Evolutionary conservation across 257 asterid genomes (phyloP).

Genomic region (Nicotiana tomentosiformis): DNA sequence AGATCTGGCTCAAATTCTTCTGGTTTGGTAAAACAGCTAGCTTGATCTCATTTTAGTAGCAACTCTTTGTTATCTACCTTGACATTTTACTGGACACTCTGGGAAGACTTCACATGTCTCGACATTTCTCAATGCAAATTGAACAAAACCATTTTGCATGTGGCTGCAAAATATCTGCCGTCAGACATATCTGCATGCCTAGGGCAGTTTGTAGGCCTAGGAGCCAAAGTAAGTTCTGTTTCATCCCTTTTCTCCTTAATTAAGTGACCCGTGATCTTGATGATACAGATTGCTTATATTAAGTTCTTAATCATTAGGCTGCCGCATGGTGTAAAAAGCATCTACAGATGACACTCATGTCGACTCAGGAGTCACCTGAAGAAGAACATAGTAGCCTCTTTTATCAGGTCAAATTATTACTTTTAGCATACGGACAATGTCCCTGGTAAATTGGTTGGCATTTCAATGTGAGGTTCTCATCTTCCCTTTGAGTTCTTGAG

Average conservation of each 20-base stretch:
- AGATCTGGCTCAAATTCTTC: neutral
- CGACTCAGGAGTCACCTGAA: constrained; percentile 84
- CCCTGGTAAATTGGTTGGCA: neutral
- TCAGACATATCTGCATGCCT: constrained; percentile 57
- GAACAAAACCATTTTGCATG: constrained; percentile 67
- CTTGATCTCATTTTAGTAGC: constrained; percentile 7
- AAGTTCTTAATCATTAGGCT: constrained; percentile 41
- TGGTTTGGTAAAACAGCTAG: neutral
- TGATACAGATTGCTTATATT: neutral
- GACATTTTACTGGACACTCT: constrained; percentile 46
- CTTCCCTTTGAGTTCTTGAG: neutral
- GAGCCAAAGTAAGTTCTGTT: constrained; percentile 50
- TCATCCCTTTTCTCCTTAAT: neutral
- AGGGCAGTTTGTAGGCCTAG: constrained; percentile 55
- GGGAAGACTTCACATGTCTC: constrained; percentile 93
- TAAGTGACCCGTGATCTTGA: neutral
- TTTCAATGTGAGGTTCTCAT: neutral
- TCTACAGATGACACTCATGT: constrained; percentile 87
- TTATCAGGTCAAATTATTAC: constrained; percentile 56
- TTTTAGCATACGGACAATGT: neutral
- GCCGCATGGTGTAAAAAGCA: constrained; percentile 84
- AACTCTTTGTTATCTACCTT: constrained; percentile 30
- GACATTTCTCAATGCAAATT: constrained; percentile 85
- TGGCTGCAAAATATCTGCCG: constrained; percentile 59
- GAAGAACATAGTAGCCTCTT: constrained; percentile 78